Conservation (phyloP, 495 filamentous ascomycete genomes). For the Melanomma pulvis-pyrius region DNA sequence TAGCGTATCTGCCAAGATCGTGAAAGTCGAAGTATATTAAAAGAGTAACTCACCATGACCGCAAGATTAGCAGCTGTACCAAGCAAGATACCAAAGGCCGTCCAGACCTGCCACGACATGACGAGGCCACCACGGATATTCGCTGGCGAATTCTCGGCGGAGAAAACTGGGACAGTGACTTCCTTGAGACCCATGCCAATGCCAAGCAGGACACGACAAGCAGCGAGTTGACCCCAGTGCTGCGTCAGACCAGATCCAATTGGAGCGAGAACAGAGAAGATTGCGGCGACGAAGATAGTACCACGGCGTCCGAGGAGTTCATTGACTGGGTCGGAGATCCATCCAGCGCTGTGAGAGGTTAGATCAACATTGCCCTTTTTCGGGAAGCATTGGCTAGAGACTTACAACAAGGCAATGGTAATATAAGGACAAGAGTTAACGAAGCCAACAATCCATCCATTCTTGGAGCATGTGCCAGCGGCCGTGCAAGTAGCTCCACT, state of each 20-base stretch:
- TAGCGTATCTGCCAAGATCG: too few relatives aligned
- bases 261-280: conserved; percentile 64
- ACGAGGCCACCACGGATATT: conserved; percentile 64
- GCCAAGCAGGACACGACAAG: conserved; percentile 58
- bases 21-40: not conserved
- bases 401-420: conserved; percentile 40
- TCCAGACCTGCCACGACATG: conserved; percentile 64
- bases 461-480: conserved; percentile 29
- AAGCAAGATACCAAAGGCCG: conserved; percentile 64
- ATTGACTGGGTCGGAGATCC: conserved; percentile 74
- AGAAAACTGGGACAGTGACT: conserved; percentile 62
- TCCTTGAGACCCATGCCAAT: conserved; percentile 69
- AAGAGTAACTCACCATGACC: conserved; percentile 42
- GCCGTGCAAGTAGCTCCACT: conserved; percentile 41
- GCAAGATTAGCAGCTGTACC: conserved; percentile 64
- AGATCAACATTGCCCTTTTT: conserved; percentile 36
- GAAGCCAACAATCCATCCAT: conserved; percentile 49
- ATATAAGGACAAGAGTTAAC: conserved; percentile 59
- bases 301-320: conserved; percentile 66
- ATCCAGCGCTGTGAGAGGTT: conserved; percentile 52
- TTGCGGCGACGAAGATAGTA: conserved; percentile 66
- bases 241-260: conserved; percentile 69
- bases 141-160: conserved; percentile 64
- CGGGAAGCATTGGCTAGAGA: not conserved
- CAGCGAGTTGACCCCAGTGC: conserved; percentile 64